Base-by-base conservation (phyloP, 371 early-diverging fungal species). In the Mucor circinelloides region DNA sequence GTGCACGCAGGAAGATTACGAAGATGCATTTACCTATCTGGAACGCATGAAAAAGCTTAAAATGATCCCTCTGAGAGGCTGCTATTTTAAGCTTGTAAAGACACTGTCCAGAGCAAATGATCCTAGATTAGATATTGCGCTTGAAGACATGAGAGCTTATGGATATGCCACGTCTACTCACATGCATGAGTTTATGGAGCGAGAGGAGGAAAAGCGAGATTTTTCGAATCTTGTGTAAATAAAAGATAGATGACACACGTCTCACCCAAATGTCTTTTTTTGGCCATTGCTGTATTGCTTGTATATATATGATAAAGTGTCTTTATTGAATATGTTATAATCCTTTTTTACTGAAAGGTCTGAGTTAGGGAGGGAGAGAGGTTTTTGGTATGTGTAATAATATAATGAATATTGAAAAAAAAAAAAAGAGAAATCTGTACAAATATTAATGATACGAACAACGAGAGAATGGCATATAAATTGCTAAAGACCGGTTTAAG, bases 11-110 rank as follows among this genome's bases (percentile, higher is more conserved):
- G 82, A 82, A 17, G 81, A 89, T 72, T 93, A 91, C 66, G 92
- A 93, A 71, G 90, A 88, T 25, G 92, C 91, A 9, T 93, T 93
- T 64, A 73, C 75, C 44, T 93, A 91, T 55, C 72, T 93, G 66
- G 92, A 93, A 73, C 79, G 89, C 44, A 90, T 91, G 89, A 90
- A 91, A 71, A 68, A 83, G 17, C 73, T 77, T 21, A 79, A 80
- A 32, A 79, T 89, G 66, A 76, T 84, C 21, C 94, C 94, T 0
- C 67, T 77, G 1, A 83, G 84, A 63, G 75, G 81, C 2, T 79
- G 84, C 17, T 91, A 91, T 64, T 83, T 86, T 30, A 75, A 74
- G 6, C 72, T 93, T 5, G 85, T 89, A 3, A 84, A 85, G 28
- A 85, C 83, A 58, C 81, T 92, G 25, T 89, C 91, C 0, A 68